Base-by-base conservation (phyloP, 2,329 filamentous ascomycete species). In the Colletotrichum karsti region DNA sequence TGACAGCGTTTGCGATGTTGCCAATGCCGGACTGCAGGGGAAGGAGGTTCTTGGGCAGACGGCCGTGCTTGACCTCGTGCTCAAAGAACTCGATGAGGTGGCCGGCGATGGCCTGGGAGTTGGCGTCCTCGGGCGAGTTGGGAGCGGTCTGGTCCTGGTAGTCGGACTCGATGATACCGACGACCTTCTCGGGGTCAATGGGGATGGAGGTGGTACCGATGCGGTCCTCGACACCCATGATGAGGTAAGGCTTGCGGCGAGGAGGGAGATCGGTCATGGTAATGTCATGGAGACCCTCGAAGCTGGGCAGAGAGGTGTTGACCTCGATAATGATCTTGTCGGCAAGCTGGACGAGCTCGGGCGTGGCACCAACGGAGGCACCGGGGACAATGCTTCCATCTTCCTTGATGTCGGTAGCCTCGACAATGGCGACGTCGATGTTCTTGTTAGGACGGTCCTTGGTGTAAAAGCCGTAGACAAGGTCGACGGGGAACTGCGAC, bases 291-390 rank as follows among this genome's bases (percentile, higher is more conserved):
- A 97, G 87, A 58, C 93, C 94, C 78, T 96, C 92, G 75, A 97
- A 95, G 46, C 90, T 93, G 5, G 94, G 94, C 56, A 93, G 88
- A 1, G 93, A 85, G 0, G 94, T 97, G 84, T 97, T 97, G 81
- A 97, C 92, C 83, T 97, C 94, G 76, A 97, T 93, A 76, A 97
- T 94, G 81, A 97, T 71, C 69, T 97, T 97, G 78, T 97, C 93
- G 57, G 94, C 93, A 89, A 97, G 93, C 81, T 97, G 93, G 54
- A 97, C 87, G 60, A 97, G 86, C 79, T 97, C 94, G 5, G 94
- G 94, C 3, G 91, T 92, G 12, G 94, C 94, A 61, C 94, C 94
- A 26, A 97, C 93, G 9, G 91, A 94, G 35, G 94, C 93, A 72
- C 94, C 94, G 5, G 92, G 93, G 46, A 97, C 92, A 74, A 97